Base-by-base conservation (phyloP, 164 flowering plant genomes). In the Berberis thunbergii region DNA sequence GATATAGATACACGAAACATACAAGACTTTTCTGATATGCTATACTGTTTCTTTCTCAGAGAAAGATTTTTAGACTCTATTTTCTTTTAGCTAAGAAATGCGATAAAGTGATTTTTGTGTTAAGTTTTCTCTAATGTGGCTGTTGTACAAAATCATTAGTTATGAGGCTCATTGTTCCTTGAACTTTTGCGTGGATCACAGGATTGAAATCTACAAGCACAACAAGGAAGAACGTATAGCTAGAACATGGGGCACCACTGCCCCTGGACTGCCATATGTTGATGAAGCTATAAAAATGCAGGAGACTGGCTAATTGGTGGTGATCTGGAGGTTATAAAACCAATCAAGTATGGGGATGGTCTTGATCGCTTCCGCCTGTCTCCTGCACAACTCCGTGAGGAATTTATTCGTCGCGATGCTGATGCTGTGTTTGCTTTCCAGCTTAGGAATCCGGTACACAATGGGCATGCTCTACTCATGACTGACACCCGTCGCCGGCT, bases 391-490 rank as follows among this genome's bases (percentile, higher is more conserved):
- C 93, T 91, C 45, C 90, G 91, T 42, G 75, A 81, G 60, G 97
- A 91, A 72, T 84, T 91, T 62, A 69, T 72, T 4, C 77, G 64
- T 72, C 85, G 97, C 6, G 75, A 81, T 70, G 97, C 97, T 26
- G 97, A 91, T 79, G 97, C 97, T 0, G 93, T 91, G 49, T 91
- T 91, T 76, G 96, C 97, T 11, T 91, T 91, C 74, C 97, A 91
- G 84, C 89, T 91, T 3, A 76, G 97, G 61, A 91, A 91, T 71
- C 97, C 97, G 26, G 93, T 91, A 8, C 97, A 94, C 75, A 94
- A 91, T 70, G 99, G 99, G n/a, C 99, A 94, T 79, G 99, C 99
- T 61, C 67, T 91, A 68, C 81, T 94, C 59, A 94, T 94, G 99
- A 91, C 92, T 59, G 73, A 70, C 53, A 70, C 73, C 2, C 65